Conservation (phyloP, 2,329 filamentous ascomycete species). For the Fusarium bactridioides region DNA sequence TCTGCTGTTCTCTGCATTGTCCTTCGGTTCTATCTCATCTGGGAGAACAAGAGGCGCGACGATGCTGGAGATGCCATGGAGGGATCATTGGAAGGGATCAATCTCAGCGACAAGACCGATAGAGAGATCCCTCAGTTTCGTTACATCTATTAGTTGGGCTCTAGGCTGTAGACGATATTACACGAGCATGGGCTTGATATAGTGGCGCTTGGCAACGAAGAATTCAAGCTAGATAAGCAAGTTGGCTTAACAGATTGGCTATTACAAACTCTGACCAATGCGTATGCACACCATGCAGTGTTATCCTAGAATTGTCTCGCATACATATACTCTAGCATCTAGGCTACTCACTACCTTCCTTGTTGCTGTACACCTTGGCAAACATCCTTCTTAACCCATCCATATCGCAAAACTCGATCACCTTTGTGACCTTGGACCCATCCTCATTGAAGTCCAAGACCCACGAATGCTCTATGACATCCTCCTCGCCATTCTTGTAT, state of each 20-base stretch:
- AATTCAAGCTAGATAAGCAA: neutral
- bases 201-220: neutral
- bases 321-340: neutral
- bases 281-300: neutral
- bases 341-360: neutral
- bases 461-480: slow-evolving; percentile 17
- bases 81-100: neutral
- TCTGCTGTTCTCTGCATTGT: neutral
- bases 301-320: accelerated
- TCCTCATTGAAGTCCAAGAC: slow-evolving; percentile 8
- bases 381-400: slow-evolving; percentile 7
- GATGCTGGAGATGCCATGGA: neutral
- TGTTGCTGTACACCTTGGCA: neutral
- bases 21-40: neutral
- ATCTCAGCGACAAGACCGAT: neutral
- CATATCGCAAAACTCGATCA: slow-evolving; percentile 27
- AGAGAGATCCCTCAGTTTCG: neutral
- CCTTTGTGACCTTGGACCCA: slow-evolving; percentile 9
- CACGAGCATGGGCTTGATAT: accelerated
- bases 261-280: accelerated
- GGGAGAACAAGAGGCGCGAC: neutral
- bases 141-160: neutral
- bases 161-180: accelerated
- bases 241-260: neutral
- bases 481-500: neutral